Evolutionary conservation across 176 grass and related monocot genomes (phyloP).

Genomic region (Saccharum spontaneum): DNA sequence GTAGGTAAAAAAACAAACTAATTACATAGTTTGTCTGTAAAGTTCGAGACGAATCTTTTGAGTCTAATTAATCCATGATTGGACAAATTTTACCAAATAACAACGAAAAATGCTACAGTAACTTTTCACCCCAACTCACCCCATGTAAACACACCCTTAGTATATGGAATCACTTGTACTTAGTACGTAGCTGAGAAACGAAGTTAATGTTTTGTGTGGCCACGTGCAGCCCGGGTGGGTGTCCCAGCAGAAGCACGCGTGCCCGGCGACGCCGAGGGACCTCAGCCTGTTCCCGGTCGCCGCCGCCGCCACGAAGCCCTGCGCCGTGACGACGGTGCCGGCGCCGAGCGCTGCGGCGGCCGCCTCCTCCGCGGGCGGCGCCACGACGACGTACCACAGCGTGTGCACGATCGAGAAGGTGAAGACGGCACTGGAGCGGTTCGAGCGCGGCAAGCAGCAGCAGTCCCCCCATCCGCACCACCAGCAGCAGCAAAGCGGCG

Average conservation of each 20-base stretch:
- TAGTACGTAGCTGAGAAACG: neutral
- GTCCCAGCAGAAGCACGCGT: conserved; percentile 41
- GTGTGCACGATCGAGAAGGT: conserved; percentile 94
- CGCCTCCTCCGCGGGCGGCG: neutral
- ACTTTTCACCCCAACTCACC: too few relatives aligned
- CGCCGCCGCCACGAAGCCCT: conserved; percentile 8
- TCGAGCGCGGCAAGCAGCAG: conserved; percentile 58
- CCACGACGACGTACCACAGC: conserved; percentile 61
- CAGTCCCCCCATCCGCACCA: neutral
- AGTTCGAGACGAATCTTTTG: too few relatives aligned
- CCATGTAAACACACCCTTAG: too few relatives aligned
- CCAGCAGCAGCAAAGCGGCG: conserved; percentile 22
- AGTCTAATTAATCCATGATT: too few relatives aligned
- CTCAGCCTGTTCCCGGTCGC: conserved; percentile 54
- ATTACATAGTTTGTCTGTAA: too few relatives aligned
- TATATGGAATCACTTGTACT: neutral
- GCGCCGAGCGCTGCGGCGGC: neutral
- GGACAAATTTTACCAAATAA: too few relatives aligned
- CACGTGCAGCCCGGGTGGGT: conserved; percentile 53
- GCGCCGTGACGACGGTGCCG: neutral
- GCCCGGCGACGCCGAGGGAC: conserved; percentile 21
- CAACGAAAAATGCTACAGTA: too few relatives aligned
- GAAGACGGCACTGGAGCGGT: conserved; percentile 70
- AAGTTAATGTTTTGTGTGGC: neutral
- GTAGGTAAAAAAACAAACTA: too few relatives aligned